Percentiles rank a stretch among this genome's conserved stretches.
These are phyloP conservation scores for Lunasporangiospora selenospora DNA, from an alignment of 192 early-diverging fungal genomes.

Conservation along the genomic window DNA sequence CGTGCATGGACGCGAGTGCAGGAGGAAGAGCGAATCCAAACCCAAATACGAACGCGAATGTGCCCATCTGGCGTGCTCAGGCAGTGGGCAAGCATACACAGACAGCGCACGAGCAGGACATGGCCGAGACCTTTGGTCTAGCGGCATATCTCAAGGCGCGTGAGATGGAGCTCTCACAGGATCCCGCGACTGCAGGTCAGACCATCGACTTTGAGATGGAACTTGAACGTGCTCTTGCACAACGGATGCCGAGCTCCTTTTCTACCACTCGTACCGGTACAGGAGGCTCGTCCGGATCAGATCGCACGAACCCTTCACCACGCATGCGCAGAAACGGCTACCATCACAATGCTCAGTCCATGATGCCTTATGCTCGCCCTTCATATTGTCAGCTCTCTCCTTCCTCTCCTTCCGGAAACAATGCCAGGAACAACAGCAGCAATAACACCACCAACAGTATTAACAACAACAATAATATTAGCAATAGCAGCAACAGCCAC, in stretches of 20 bases:
- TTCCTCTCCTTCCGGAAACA: not conserved
- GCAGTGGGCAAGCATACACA: slow-evolving; percentile 42
- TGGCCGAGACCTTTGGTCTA: slow-evolving; percentile 45
- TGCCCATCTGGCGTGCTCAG: slow-evolving; percentile 42
- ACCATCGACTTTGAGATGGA: slow-evolving; percentile 47
- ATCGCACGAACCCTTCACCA: slow-evolving; percentile 8
- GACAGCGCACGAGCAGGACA: slow-evolving; percentile 39
- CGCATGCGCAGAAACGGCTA: slow-evolving; percentile 1
- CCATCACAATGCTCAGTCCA: not conserved
- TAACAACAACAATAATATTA: not conserved
- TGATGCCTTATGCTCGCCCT: slow-evolving; percentile 33
- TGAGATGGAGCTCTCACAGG: slow-evolving; percentile 39
- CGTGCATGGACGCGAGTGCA: not conserved
- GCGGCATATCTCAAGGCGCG: slow-evolving; percentile 42
- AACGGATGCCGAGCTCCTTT: slow-evolving; percentile 41
- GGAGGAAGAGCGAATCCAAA: not conserved
- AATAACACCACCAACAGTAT: not conserved
- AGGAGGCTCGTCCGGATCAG: too few relatives aligned
- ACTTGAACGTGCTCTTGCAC: slow-evolving; percentile 31
- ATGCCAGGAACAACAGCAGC: not conserved
- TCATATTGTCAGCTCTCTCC: slow-evolving; percentile 31
- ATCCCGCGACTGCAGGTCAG: slow-evolving; percentile 29
- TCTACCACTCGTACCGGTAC: too few relatives aligned
- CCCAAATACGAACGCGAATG: not conserved
- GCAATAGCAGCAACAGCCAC: not conserved